Evolutionary conservation across 169 alveolate species (phyloP).

Genomic region (Plasmodium cynomolgi): DNA sequence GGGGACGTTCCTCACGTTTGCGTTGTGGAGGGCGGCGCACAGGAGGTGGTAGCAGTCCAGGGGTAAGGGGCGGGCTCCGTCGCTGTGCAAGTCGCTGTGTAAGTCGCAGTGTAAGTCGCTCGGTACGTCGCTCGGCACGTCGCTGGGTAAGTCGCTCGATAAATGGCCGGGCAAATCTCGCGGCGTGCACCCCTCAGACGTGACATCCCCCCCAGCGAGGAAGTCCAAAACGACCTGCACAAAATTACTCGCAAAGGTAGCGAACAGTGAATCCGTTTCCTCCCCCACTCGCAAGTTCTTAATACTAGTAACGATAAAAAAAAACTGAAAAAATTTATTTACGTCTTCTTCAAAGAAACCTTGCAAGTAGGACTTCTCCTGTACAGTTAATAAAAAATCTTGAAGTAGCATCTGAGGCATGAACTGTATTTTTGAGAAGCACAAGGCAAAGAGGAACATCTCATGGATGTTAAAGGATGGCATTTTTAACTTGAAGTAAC

Average conservation of each 20-base stretch:
- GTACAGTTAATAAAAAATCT: not conserved
- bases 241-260: conserved; percentile 26
- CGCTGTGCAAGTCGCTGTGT: not conserved
- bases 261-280: not conserved
- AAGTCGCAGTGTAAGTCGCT: not conserved
- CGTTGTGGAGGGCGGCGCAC: conserved; percentile 25
- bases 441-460: conserved; percentile 55
- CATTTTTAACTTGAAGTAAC: conserved; percentile 35
- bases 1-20: conserved; percentile 2
- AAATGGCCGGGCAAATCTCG: too few species aligned
- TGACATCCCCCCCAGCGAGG: not conserved
- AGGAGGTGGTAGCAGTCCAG: conserved; percentile 33
- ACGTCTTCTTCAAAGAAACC: conserved; percentile 23
- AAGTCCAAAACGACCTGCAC: conserved; percentile 14
- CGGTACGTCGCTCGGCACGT: not conserved
- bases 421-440: conserved; percentile 70
- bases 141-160: not conserved
- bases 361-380: conserved; percentile 10
- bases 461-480: conserved; percentile 44
- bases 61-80: not conserved
- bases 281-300: conserved; percentile 11
- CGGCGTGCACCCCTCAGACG: not conserved
- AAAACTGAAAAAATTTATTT: conserved; percentile 45
- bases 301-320: conserved; percentile 24
- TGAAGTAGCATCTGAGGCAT: conserved; percentile 55